phyloP scores from a whole-genome alignment of 805 yeast species.

The Candida ulmi region DNA sequence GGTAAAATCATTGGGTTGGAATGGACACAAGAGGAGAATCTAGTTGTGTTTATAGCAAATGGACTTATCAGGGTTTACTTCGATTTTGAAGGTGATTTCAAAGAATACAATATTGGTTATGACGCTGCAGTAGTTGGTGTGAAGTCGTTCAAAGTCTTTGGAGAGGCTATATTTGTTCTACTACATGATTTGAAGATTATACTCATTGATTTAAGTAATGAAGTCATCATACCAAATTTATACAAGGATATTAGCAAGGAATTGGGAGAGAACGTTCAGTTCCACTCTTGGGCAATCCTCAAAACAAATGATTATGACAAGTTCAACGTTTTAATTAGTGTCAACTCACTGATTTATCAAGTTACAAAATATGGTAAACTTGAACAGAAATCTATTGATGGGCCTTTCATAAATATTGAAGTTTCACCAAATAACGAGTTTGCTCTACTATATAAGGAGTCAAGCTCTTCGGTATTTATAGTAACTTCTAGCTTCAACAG shows the following conservation, averaged over 20 bases:
- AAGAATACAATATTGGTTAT: constrained; percentile 39
- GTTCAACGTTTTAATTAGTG: constrained; percentile 11
- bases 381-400: constrained; percentile 34
- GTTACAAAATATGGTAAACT: constrained; percentile 5
- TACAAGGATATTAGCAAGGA: constrained; percentile 13
- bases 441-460: constrained; percentile 42
- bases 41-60: constrained; percentile 48
- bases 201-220: constrained; percentile 33
- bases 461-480: constrained; percentile 41
- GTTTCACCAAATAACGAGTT: constrained; percentile 53
- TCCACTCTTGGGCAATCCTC: constrained; percentile 18
- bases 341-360: constrained; percentile 7
- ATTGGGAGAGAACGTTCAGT: constrained; percentile 6
- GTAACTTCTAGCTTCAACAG: constrained; percentile 32
- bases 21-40: constrained; percentile 47
- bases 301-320: constrained; percentile 8
- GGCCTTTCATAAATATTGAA: constrained; percentile 38
- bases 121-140: constrained; percentile 29
- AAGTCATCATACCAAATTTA: constrained; percentile 16
- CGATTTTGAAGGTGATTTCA: constrained; percentile 65
- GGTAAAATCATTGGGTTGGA: constrained; percentile 50
- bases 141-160: constrained; percentile 33
- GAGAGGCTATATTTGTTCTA: constrained; percentile 38
- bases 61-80: constrained; percentile 53
- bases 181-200: constrained; percentile 36